Percentiles rank a stretch among this genome's conserved stretches.
Evolutionary conservation across 2,329 filamentous ascomycete genomes (phyloP).

Genomic region (Monilinia laxa): DNA sequence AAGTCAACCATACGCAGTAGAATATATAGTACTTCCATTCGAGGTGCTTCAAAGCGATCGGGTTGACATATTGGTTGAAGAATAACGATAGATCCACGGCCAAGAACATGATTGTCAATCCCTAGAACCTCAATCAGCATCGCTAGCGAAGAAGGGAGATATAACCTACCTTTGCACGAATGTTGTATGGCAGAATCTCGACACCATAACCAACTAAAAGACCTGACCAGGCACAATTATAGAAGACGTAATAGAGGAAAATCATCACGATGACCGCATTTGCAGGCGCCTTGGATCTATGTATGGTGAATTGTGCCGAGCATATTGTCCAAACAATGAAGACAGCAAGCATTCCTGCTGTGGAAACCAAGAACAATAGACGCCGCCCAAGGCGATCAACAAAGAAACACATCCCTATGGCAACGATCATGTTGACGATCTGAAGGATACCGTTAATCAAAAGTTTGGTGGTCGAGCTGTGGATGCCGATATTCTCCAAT

Average conservation of each 20-base stretch:
- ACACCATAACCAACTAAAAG: slow-evolving; percentile 34
- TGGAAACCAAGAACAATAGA: slow-evolving; percentile 33
- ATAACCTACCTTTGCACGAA: slow-evolving; percentile 39
- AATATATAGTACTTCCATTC: slow-evolving; percentile 48
- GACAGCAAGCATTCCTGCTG: slow-evolving; percentile 37
- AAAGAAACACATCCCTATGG: slow-evolving; percentile 36
- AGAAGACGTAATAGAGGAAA: slow-evolving; percentile 51
- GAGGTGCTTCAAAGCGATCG: slow-evolving; percentile 43
- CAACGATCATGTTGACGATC: slow-evolving; percentile 32
- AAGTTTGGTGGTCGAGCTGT: slow-evolving; percentile 40
- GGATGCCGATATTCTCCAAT: slow-evolving; percentile 43
- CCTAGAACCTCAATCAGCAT: slow-evolving; percentile 26
- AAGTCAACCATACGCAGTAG: slow-evolving; percentile 42
- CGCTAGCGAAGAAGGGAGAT: neutral
- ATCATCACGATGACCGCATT: slow-evolving; percentile 46
- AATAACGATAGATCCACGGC: slow-evolving; percentile 48
- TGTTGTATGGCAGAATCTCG: slow-evolving; percentile 37
- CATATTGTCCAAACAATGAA: slow-evolving; percentile 39
- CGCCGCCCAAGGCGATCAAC: slow-evolving; percentile 39
- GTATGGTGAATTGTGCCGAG: slow-evolving; percentile 30
- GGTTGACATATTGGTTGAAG: slow-evolving; percentile 48
- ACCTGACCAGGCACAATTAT: slow-evolving; percentile 39
- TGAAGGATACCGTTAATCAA: slow-evolving; percentile 42
- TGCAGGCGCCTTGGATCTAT: slow-evolving; percentile 27
- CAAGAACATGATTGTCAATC: slow-evolving; percentile 46